Percentiles rank a stretch among this genome's conserved stretches.
Conservation (phyloP, 805 yeast species). For the Geotrichum ghanense region DNA sequence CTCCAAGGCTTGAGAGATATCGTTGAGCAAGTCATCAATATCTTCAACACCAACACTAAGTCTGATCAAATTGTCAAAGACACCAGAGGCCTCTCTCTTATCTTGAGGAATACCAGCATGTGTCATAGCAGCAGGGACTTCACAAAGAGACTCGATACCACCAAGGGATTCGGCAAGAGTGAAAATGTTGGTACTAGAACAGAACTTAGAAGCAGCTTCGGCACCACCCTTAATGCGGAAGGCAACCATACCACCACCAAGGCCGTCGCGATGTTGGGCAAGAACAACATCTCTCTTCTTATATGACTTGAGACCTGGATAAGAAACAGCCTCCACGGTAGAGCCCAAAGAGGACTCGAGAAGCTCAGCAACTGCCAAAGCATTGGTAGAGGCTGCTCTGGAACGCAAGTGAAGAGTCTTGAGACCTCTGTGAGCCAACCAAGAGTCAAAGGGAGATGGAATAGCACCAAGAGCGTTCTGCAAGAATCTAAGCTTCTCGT, state of each 20-base stretch:
- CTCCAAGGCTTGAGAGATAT: conserved; percentile 57
- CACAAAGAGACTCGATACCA: conserved; percentile 76
- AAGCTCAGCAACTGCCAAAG: conserved; percentile 58
- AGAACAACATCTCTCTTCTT: conserved; percentile 49
- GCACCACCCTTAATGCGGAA: conserved; percentile 81
- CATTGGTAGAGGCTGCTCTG: conserved; percentile 53
- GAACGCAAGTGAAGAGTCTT: conserved; percentile 78
- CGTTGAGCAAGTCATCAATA: conserved; percentile 60
- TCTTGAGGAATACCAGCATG: conserved; percentile 81
- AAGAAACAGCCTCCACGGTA: conserved; percentile 56
- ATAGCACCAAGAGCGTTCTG: conserved; percentile 85
- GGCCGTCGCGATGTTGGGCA: conserved; percentile 69
- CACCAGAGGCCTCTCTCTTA: conserved; percentile 70
- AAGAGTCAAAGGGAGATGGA: conserved; percentile 82
- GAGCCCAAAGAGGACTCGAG: conserved; percentile 31
- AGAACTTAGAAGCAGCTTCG: conserved; percentile 59
- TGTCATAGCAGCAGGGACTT: conserved; percentile 87
- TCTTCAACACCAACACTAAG: conserved; percentile 84
- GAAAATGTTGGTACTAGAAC: conserved; percentile 63
- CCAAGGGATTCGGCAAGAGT: conserved; percentile 86
- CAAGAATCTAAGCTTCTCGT: conserved; percentile 58
- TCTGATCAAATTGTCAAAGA: conserved; percentile 71
- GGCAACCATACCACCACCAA: conserved; percentile 89
- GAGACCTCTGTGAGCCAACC: conserved; percentile 89
- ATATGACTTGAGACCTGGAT: conserved; percentile 71